These are phyloP conservation scores for Alnus glutinosa DNA, from an alignment of 306 rosid species.

Conservation along the genomic window DNA sequence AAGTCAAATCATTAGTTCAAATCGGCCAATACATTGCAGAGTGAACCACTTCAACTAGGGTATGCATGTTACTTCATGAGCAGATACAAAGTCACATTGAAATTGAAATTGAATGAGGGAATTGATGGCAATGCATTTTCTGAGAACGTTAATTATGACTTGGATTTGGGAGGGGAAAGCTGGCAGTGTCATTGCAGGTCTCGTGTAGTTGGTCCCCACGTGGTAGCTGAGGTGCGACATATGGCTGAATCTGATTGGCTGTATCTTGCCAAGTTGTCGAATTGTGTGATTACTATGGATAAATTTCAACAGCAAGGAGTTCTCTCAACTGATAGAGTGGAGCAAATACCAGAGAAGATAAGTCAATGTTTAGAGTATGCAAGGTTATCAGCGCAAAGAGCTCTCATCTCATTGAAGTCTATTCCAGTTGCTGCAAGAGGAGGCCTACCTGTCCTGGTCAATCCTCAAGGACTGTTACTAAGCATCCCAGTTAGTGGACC, in stretches of 20 bases:
- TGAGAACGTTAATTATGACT: slow-evolving; percentile 23
- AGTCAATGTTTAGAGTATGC: slow-evolving; percentile 48
- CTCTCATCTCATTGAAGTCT: slow-evolving; percentile 52
- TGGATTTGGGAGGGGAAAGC: slow-evolving; percentile 29
- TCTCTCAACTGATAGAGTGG: slow-evolving; percentile 18
- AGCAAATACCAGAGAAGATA: slow-evolving; percentile 36
- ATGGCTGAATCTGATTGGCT: slow-evolving; percentile 90
- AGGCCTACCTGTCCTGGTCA: slow-evolving; percentile 74
- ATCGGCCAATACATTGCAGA: slow-evolving; percentile 26
- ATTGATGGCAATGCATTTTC: slow-evolving; percentile 30
- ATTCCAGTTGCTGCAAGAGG: slow-evolving; percentile 88
- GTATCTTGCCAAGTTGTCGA: slow-evolving; percentile 65
- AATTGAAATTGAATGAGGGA: slow-evolving; percentile 30
- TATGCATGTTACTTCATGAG: slow-evolving; percentile 71
- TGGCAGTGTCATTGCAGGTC: slow-evolving; percentile 32
- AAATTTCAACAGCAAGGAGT: slow-evolving; percentile 27
- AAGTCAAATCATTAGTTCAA: slow-evolving; percentile 38
- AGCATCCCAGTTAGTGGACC: slow-evolving; percentile 73
- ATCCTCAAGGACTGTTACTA: slow-evolving; percentile 56
- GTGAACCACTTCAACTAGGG: slow-evolving; percentile 52
- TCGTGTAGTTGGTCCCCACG: slow-evolving; percentile 37
- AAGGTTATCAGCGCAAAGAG: slow-evolving; percentile 62
- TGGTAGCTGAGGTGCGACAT: slow-evolving; percentile 52
- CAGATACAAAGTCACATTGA: slow-evolving; percentile 74
- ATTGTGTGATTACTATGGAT: slow-evolving; percentile 27